Percentiles rank a stretch among this genome's conserved stretches.
phyloP scores from a whole-genome alignment of 257 asterid species.

The Petrea volubilis region DNA sequence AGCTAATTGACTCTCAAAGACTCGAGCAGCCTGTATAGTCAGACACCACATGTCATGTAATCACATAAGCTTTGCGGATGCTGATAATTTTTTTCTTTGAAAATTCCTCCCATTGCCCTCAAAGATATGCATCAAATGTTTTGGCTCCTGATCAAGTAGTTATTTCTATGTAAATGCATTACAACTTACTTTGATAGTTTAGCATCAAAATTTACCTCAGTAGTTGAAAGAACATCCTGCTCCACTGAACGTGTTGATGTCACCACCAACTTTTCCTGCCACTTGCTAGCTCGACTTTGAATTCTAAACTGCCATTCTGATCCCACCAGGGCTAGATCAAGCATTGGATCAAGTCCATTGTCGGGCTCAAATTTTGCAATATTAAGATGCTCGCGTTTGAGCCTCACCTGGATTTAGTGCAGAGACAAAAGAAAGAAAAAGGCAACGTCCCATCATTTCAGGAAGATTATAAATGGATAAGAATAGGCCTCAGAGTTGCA shows the following conservation, averaged over 20 bases:
- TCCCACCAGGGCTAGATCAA: slow-evolving; percentile 93
- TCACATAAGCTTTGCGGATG: background rate
- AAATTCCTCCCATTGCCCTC: background rate
- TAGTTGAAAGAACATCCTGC: slow-evolving; percentile 88
- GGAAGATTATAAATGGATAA: slow-evolving; percentile 12
- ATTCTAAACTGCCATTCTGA: slow-evolving; percentile 99
- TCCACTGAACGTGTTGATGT: slow-evolving; percentile 96
- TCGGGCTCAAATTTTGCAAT: slow-evolving; percentile 98
- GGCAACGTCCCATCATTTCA: slow-evolving; percentile 23
- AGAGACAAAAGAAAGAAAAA: slow-evolving; percentile 4
- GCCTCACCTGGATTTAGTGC: slow-evolving; percentile 72
- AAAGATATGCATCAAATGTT: background rate
- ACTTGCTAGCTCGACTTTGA: slow-evolving; percentile 96
- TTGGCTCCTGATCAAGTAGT: background rate
- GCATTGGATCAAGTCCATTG: slow-evolving; percentile 88
- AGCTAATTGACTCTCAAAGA: slow-evolving; percentile 94
- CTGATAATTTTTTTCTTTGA: background rate
- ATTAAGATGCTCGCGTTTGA: slow-evolving; percentile 90
- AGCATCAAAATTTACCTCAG: slow-evolving; percentile 60
- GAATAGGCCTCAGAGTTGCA: slow-evolving; percentile 5
- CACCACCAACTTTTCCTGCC: slow-evolving; percentile 97
- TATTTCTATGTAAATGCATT: background rate
- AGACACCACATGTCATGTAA: background rate
- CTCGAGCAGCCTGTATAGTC: slow-evolving; percentile 86
- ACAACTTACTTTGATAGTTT: background rate